phyloP scores from a whole-genome alignment of 202 grass and related monocot genomes.

The Eragrostis tef region DNA sequence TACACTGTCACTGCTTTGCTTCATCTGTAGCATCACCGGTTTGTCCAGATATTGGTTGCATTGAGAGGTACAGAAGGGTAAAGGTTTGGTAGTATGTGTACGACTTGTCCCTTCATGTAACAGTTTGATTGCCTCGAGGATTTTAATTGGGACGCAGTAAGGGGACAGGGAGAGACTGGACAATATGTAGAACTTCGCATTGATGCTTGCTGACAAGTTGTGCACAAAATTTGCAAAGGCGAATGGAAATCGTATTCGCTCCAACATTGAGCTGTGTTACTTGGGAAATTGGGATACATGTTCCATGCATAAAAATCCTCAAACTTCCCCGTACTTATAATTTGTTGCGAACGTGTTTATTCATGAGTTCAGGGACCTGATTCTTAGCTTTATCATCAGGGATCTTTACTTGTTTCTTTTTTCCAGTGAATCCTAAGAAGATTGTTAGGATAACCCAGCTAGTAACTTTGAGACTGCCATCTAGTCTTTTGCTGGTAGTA shows the following conservation, averaged over 20 bases:
- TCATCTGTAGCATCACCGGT: slow-evolving; percentile 6
- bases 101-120: neutral
- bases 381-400: neutral
- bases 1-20: neutral
- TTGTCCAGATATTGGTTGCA: neutral
- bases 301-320: neutral
- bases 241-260: neutral
- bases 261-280: neutral
- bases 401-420: neutral
- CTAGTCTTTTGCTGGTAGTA: neutral
- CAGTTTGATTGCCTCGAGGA: slow-evolving; percentile 13
- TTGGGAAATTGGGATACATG: neutral
- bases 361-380: neutral
- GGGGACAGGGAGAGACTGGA: neutral
- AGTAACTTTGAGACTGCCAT: neutral
- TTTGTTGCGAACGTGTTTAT: neutral
- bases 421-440: neutral
- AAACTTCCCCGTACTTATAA: neutral
- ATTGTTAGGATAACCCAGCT: slow-evolving; percentile 18
- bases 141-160: slow-evolving; percentile 4
- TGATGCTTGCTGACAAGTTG: neutral
- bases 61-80: slow-evolving; percentile 17
- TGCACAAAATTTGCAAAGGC: neutral
- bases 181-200: neutral
- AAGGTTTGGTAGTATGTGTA: slow-evolving; percentile 12